These are phyloP conservation scores for Cylindrodendrum hubeiense DNA, from an alignment of 2,329 filamentous ascomycete genomes.

Conservation along the genomic window DNA sequence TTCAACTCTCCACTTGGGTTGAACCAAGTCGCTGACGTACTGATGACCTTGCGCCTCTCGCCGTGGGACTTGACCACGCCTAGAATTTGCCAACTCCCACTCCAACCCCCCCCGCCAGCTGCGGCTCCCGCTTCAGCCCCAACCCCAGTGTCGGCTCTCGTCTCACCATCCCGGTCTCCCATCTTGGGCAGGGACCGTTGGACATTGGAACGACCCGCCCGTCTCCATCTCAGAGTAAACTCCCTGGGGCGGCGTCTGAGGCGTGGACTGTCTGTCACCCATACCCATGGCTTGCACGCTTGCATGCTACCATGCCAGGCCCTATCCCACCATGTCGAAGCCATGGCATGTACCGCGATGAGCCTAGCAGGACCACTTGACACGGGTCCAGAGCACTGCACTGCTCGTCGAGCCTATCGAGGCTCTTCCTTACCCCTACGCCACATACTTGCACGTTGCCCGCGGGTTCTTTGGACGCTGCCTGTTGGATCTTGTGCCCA, in stretches of 20 bases:
- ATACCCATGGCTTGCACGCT: slow-evolving; percentile 22
- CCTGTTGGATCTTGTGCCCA: slow-evolving; percentile 34
- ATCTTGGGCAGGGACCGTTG: slow-evolving; percentile 41
- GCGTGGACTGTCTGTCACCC: slow-evolving; percentile 15
- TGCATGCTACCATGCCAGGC: slow-evolving; percentile 32
- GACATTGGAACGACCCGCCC: slow-evolving; percentile 38
- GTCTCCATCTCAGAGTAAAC: slow-evolving; percentile 38
- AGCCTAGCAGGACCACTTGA: slow-evolving; percentile 40
- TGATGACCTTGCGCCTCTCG: slow-evolving; percentile 36
- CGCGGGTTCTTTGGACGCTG: slow-evolving; percentile 42
- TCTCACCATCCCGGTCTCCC: slow-evolving; percentile 42
- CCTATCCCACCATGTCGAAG: slow-evolving; percentile 30
- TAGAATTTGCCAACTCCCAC: slow-evolving; percentile 34
- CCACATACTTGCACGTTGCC: slow-evolving; percentile 44
- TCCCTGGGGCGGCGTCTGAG: slow-evolving; percentile 37
- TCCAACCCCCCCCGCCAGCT: slow-evolving; percentile 43
- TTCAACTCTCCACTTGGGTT: slow-evolving; percentile 36
- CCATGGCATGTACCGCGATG: slow-evolving; percentile 40
- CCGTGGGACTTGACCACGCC: slow-evolving; percentile 33
- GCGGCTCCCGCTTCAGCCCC: slow-evolving; percentile 40
- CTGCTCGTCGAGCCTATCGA: slow-evolving; percentile 45
- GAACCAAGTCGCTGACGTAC: slow-evolving; percentile 40
- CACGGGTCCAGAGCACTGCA: slow-evolving; percentile 35
- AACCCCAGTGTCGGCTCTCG: slow-evolving; percentile 44
- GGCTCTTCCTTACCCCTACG: slow-evolving; percentile 48